Evolutionary conservation across 345 rosid genomes (phyloP).

Genomic region (Erysimum cheiranthoides): DNA sequence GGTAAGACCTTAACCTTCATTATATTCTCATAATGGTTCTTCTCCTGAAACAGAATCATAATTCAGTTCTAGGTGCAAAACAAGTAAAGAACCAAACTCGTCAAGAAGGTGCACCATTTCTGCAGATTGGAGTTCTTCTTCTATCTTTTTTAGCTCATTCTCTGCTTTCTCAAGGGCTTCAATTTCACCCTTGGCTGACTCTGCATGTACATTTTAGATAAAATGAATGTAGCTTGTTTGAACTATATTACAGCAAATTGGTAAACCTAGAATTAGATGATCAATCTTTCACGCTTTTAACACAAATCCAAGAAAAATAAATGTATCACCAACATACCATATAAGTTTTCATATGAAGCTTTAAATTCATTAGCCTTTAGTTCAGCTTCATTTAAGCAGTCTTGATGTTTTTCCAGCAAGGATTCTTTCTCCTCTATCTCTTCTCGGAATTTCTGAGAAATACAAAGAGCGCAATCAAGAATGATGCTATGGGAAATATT

Average conservation of each 20-base stretch:
- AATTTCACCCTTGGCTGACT: constrained; percentile 70
- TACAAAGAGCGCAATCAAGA: constrained; percentile 18
- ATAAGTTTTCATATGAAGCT: constrained; percentile 57
- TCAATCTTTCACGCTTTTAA: background rate
- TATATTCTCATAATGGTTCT: constrained; percentile 66
- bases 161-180: constrained; percentile 74
- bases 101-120: constrained; percentile 53
- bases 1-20: constrained; percentile 73
- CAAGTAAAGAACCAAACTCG: constrained; percentile 32
- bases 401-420: constrained; percentile 49
- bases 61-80: constrained; percentile 33
- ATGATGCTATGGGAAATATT: constrained; percentile 11
- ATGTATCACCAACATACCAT: constrained; percentile 52
- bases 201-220: constrained; percentile 42
- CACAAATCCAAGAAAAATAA: constrained; percentile 10
- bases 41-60: constrained; percentile 56
- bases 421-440: constrained; percentile 58
- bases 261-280: constrained; percentile 10
- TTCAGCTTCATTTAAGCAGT: constrained; percentile 57
- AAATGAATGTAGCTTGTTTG: background rate
- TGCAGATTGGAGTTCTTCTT: constrained; percentile 55
- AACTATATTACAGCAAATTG: background rate
- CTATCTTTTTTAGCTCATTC: constrained; percentile 67
- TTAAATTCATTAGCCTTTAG: constrained; percentile 59
- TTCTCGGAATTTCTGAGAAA: constrained; percentile 54